phyloP scores from a whole-genome alignment of 768 basidiomycete species.

The Pulveroboletus ravenelii region DNA sequence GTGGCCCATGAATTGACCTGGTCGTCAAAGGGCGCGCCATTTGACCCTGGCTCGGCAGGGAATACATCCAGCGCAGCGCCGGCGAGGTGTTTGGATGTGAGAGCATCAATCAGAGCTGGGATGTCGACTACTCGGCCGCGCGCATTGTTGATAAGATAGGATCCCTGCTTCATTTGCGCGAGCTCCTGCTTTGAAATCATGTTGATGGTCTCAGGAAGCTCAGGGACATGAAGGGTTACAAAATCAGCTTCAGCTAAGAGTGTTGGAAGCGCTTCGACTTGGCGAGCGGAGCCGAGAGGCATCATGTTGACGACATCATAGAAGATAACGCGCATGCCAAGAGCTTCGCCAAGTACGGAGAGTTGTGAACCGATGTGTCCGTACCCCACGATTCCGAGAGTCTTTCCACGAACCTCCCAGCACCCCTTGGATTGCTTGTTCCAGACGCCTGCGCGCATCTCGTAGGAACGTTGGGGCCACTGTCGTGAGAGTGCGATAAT shows the following conservation, averaged over 20 bases:
- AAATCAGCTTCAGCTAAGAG: slow-evolving; percentile 85
- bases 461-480: slow-evolving; percentile 80
- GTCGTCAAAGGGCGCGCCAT: slow-evolving; percentile 88
- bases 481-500: slow-evolving; percentile 93
- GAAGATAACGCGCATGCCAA: slow-evolving; percentile 95
- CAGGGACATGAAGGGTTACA: slow-evolving; percentile 94
- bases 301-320: slow-evolving; percentile 95
- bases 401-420: slow-evolving; percentile 98
- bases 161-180: slow-evolving; percentile 86
- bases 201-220: slow-evolving; percentile 91
- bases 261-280: slow-evolving; percentile 72
- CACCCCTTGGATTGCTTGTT: slow-evolving; percentile 98
- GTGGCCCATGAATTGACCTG: slow-evolving; percentile 82
- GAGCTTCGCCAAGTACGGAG: slow-evolving; percentile 92
- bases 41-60: slow-evolving; percentile 88
- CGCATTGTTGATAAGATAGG: slow-evolving; percentile 97
- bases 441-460: slow-evolving; percentile 89
- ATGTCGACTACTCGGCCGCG: slow-evolving; percentile 95
- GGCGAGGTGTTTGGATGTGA: slow-evolving; percentile 83
- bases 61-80: slow-evolving; percentile 91
- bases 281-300: slow-evolving; percentile 92
- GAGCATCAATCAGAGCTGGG: slow-evolving; percentile 75
- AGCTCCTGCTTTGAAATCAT: slow-evolving; percentile 82
- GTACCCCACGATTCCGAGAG: slow-evolving; percentile 95
- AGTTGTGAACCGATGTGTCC: slow-evolving; percentile 98